Base-by-base conservation (phyloP, 306 rosid species). In the Acacia acuminata region DNA sequence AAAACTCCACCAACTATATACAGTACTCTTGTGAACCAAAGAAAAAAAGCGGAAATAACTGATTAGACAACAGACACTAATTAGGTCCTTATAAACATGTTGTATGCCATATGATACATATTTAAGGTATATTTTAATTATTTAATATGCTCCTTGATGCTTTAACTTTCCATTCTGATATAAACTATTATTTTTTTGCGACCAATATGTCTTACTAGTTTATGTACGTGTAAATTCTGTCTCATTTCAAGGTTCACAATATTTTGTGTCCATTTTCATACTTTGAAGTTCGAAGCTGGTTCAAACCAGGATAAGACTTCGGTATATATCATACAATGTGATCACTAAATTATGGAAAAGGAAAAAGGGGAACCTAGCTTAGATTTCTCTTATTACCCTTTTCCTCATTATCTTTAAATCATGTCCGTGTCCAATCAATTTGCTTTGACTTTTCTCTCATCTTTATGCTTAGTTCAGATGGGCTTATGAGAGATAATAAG, bases 301-400 rank as follows among this genome's bases (percentile, higher is more conserved):
- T 61, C 78, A 48, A 81, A 47, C 81, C 63, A 73, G 68, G 50
- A 70, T 42, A 43, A 44, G 55, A 71, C 76, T 22, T 4, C 58
- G 24, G 38, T 22, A 71, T 71, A 71, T 3, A 4, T 71, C 85
- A 68, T 60, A 77, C 64, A 32, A 22, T 66, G 74, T 22, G 40
- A 43, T 25, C 77, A 67, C 64, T 22, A 4, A 13, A 36, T 60
- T 25, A n/a, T 56, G 19, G 16, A 61, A 25, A 61, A 84, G 10
- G 17, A 38, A 16, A 22, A 22, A 40, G 20, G 34, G 32, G 22
- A 70, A 43, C 27, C 74, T 43, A 10, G 69, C 60, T 65, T 1
- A 30, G 32, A 30, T 30, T 30, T 30, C 32, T 2, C 32, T 30
- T 30, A 30, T 30, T 30, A 30, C 32, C 32, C 32, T 30, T 30